phyloP scores from a whole-genome alignment of 441 rosid species.

The Metrosideros polymorpha region DNA sequence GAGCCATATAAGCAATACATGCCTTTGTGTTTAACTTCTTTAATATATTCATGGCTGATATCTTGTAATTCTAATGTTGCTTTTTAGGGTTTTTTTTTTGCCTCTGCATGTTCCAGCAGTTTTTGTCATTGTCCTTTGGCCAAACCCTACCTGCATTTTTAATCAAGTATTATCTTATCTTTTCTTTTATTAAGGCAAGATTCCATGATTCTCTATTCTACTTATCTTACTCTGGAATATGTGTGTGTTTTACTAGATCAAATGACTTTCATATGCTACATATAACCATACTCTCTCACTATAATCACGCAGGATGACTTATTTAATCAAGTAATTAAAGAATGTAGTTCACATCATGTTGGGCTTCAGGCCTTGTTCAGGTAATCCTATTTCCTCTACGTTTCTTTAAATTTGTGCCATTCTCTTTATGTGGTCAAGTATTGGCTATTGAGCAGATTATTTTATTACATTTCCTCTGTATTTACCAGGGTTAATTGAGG shows the following conservation, averaged over 20 bases:
- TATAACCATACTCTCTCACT: not conserved
- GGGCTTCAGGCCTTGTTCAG: slow-evolving; percentile 72
- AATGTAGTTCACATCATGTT: slow-evolving; percentile 59
- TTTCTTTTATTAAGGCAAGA: not conserved
- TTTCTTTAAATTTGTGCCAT: not conserved
- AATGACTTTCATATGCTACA: not conserved
- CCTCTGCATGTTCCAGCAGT: not conserved
- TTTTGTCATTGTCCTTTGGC: not conserved
- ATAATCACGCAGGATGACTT: slow-evolving; percentile 45
- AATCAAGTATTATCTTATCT: not conserved
- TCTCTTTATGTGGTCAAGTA: not conserved
- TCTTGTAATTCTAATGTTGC: not conserved
- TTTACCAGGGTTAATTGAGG: not conserved
- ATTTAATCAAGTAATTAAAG: slow-evolving; percentile 57
- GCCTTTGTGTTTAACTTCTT: not conserved
- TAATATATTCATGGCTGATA: not conserved
- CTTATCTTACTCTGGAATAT: not conserved
- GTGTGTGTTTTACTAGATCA: not conserved
- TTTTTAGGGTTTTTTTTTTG: not conserved
- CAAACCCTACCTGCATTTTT: not conserved
- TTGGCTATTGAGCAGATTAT: not conserved
- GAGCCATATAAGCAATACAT: not conserved
- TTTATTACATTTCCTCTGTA: not conserved
- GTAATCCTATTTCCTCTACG: slow-evolving; percentile 11
- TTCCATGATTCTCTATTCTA: not conserved